Percentiles rank a stretch among this genome's conserved stretches.
These are phyloP conservation scores for Colletotrichum sp. DNA, from an alignment of 2,329 filamentous ascomycete species.

Conservation along the genomic window DNA sequence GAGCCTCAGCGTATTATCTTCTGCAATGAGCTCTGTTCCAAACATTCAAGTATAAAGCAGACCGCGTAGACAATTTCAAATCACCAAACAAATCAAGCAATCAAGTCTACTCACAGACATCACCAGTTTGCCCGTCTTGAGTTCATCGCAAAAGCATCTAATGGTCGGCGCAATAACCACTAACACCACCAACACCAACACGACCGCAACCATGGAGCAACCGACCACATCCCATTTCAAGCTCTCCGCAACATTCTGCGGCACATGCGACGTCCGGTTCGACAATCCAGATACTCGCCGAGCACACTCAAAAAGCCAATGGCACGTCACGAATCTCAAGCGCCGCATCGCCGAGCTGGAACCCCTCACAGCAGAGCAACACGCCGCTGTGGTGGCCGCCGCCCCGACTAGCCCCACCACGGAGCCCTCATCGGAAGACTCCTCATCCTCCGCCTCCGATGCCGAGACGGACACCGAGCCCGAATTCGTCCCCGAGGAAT, in stretches of 20 bases:
- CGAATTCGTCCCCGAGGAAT: conserved; percentile 33
- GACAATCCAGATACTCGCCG: conserved; percentile 7
- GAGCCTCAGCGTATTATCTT: background rate
- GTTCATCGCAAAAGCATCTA: background rate
- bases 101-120: accelerated
- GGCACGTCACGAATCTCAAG: conserved; percentile 18
- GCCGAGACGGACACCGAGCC: background rate
- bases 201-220: background rate
- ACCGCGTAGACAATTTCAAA: accelerated
- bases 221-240: conserved; percentile 4
- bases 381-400: background rate
- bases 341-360: conserved; percentile 6
- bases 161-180: background rate
- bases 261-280: conserved; percentile 12
- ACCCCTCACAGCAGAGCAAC: conserved; percentile 7
- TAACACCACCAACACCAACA: background rate
- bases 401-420: background rate
- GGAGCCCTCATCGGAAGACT: background rate
- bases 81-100: background rate
- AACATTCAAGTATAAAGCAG: background rate
- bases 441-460: background rate
- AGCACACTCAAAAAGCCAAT: conserved; percentile 13
- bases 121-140: background rate
- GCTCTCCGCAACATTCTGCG: conserved; percentile 10
- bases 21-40: background rate